Evolutionary conservation across 371 early-diverging fungal genomes (phyloP).

Genomic region (Actinomucor elegans): DNA sequence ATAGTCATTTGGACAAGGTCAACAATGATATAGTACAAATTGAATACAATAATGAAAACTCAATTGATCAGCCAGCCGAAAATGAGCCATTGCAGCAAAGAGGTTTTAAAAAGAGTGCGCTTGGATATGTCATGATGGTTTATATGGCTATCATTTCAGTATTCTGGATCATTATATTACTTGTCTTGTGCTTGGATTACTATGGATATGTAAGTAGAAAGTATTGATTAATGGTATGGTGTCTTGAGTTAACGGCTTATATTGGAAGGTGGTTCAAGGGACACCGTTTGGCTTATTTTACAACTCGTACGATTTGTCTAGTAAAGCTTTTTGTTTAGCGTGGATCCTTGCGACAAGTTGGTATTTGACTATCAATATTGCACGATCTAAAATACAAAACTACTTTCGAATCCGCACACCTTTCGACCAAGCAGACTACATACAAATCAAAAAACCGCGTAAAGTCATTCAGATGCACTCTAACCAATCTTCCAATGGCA

Average conservation of each 20-base stretch:
- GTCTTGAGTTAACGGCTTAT: background rate
- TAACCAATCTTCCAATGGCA: constrained; percentile 12
- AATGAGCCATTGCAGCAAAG: constrained; percentile 14
- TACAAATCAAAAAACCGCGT: constrained; percentile 59
- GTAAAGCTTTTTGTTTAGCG: constrained; percentile 60
- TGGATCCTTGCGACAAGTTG: constrained; percentile 67
- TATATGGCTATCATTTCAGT: constrained; percentile 47
- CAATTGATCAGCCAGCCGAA: no score
- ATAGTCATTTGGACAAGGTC: background rate
- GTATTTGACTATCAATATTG: constrained; percentile 53
- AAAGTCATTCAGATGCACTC: constrained; percentile 50
- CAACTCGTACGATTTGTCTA: constrained; percentile 51
- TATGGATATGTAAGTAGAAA: constrained; percentile 38
- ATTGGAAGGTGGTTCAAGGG: constrained; percentile 4
- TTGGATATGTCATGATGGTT: constrained; percentile 43
- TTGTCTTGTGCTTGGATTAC: constrained; percentile 63
- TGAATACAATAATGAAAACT: no score
- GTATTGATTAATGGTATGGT: background rate
- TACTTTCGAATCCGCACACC: constrained; percentile 54
- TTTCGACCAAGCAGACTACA: constrained; percentile 41
- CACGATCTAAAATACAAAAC: constrained; percentile 44
- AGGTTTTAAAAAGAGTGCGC: constrained; percentile 47
- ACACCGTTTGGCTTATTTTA: constrained; percentile 24
- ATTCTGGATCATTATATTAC: constrained; percentile 56
- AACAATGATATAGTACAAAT: no score